Conservation (phyloP, 148 eudicot genomes). For the Rhododendron ferrugineum region DNA sequence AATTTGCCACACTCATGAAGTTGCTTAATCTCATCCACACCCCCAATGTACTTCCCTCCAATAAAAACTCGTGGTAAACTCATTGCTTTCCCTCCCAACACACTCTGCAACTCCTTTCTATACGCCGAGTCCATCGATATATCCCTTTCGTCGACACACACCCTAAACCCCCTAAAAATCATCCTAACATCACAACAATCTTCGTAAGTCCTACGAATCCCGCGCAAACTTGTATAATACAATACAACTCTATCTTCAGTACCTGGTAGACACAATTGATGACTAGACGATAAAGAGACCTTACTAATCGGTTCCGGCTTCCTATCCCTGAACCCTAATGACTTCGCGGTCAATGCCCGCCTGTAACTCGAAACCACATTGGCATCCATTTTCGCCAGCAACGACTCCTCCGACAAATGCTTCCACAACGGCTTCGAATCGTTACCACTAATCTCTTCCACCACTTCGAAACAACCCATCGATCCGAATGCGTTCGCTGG, state of each 20-base stretch:
- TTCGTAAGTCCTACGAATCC: constrained; percentile 85
- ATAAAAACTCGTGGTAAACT: constrained; percentile 78
- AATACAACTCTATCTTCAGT: constrained; percentile 63
- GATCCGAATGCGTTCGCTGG: constrained; percentile 40
- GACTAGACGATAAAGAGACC: constrained; percentile 7
- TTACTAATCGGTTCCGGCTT: constrained; percentile 16
- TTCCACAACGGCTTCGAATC: constrained; percentile 88
- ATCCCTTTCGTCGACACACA: constrained; percentile 76
- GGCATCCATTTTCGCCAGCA: constrained; percentile 75
- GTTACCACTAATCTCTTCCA: constrained; percentile 25
- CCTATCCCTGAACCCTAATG: constrained; percentile 22
- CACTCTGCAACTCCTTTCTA: constrained; percentile 61
- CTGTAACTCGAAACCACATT: constrained; percentile 60
- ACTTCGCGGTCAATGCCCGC: constrained; percentile 44
- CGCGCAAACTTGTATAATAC: constrained; percentile 81
- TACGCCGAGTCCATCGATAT: constrained; percentile 84
- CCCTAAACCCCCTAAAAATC: constrained; percentile 74
- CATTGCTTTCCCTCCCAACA: constrained; percentile 49
- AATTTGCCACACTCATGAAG: constrained; percentile 77
- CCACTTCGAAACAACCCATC: constrained; percentile 40
- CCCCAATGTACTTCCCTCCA: constrained; percentile 69
- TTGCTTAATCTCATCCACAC: constrained; percentile 76
- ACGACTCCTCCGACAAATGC: constrained; percentile 81
- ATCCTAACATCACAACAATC: constrained; percentile 76
- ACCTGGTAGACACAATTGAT: constrained; percentile 22